Percentiles rank a stretch among this genome's conserved stretches.
Conservation (phyloP, 2,329 filamentous ascomycete species). For the Botrytis paeoniae region DNA sequence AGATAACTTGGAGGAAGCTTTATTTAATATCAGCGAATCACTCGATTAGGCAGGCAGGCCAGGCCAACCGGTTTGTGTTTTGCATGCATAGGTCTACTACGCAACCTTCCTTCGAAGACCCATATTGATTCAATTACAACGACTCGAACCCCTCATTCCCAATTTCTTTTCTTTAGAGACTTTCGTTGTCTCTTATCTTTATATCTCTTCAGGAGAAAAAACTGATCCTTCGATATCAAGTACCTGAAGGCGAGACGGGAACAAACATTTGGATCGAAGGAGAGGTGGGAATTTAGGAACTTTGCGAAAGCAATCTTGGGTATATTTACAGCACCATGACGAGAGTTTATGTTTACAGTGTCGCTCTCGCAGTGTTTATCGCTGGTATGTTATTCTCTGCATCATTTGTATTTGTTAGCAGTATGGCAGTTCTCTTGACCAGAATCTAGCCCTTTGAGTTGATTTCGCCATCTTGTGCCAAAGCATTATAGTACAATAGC, state of each 20-base stretch:
- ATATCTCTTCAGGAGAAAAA: neutral
- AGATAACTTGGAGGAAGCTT: neutral
- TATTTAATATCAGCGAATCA: neutral
- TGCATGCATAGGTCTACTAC: neutral
- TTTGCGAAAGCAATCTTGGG: constrained; percentile 1
- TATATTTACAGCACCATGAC: constrained; percentile 39
- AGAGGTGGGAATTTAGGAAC: constrained; percentile 17
- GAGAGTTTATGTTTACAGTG: constrained; percentile 43
- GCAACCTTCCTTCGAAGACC: neutral
- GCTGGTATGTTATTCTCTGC: constrained; percentile 41
- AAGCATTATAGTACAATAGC: neutral
- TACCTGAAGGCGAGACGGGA: constrained; percentile 10
- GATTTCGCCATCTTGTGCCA: neutral
- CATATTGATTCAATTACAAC: neutral
- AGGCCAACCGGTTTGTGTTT: neutral
- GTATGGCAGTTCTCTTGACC: neutral
- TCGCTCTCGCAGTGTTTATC: constrained; percentile 43
- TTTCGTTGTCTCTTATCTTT: neutral
- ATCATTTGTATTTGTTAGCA: neutral
- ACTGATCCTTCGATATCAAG: neutral
- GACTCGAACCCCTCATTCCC: neutral
- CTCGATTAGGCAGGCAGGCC: neutral
- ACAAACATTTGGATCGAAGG: constrained; percentile 20
- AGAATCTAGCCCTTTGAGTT: neutral
- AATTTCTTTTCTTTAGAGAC: neutral